Evolutionary conservation across 208 protist species (phyloP), one percentile per base, ranked within the genome.

Genomic region (Crithidia fasciculata): DNA sequence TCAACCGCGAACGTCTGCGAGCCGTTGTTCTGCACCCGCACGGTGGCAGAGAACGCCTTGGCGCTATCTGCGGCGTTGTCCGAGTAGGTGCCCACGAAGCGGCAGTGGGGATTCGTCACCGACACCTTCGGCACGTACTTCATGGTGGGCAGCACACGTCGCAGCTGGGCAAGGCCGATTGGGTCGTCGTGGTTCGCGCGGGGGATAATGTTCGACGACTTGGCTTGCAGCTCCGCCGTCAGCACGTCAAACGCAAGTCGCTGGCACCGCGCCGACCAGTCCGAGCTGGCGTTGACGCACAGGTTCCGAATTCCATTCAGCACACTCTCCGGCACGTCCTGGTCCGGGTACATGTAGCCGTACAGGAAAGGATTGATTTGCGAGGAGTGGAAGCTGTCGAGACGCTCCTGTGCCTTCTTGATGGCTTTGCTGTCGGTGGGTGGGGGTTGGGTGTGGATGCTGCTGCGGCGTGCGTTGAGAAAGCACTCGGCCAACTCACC

Each of bases 211-310:
- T 81, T 85, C 10, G 69, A 72, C 41, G 80, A 61, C 49, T 80
- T 80, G 16, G 86, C 85, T 64, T 88, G 77, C 70, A 96, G 67
- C 74, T 96, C 89, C 16, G 72, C 52, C 16, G 77, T 72, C 15
- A 96, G 76, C 50, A 93, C 68, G 45, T 81, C 77, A 53, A 94
- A 81, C 37, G 92, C 87, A n/a, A 90, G 70, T 8, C 61, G 83
- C 78, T 96, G 92, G 72, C 89, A 94, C 55, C 76, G 63, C 59
- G 84, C 69, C 36, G 78, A 75, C 88, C 87, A 94, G n/a, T 90
- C 82, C 55, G 69, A 58, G 66, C 88, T 84, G 36, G 74, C 66
- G 65, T 90, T 89, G 18, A 89, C 65, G 72, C 82, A 89, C 13
- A 93, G 69, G 9, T 72, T 81, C n/a, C 80, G 82, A 49, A 96